These are phyloP conservation scores for Lentinula detonsa DNA, from an alignment of 768 basidiomycete genomes.

Conservation along the genomic window DNA sequence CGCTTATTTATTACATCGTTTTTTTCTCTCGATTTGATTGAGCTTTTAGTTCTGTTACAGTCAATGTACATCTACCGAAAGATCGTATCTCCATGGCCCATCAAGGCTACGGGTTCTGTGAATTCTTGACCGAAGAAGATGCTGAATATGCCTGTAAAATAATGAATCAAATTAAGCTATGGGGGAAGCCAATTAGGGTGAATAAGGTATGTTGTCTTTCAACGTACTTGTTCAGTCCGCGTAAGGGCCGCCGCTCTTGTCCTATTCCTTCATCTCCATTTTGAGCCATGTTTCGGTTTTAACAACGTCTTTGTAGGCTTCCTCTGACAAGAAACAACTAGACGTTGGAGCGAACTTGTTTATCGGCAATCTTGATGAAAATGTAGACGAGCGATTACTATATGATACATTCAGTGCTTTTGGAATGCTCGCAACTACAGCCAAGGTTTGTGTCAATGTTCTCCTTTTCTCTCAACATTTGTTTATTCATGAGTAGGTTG, in stretches of 20 bases:
- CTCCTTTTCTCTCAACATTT: conserved; percentile 5
- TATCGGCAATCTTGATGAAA: conserved; percentile 92
- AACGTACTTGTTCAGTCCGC: conserved; percentile 1
- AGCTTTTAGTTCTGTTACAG: conserved; percentile 31
- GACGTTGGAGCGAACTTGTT: conserved; percentile 98
- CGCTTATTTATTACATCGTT: conserved; percentile 22
- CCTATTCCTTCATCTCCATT: background rate
- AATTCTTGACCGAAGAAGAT: conserved; percentile 98
- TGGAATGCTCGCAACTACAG: conserved; percentile 86
- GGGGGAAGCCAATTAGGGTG: conserved; percentile 97
- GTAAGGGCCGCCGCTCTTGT: conserved; percentile 1
- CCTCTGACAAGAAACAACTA: conserved; percentile 95
- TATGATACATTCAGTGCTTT: conserved; percentile 97
- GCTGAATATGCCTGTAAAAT: conserved; percentile 99
- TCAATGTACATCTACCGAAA: conserved; percentile 97
- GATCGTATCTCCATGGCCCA: conserved; percentile 98
- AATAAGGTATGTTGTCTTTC: conserved; percentile 74
- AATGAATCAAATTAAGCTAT: conserved; percentile 99
- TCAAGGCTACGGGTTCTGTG: conserved; percentile 99
- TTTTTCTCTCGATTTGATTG: background rate
- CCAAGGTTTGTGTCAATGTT: conserved; percentile 51
- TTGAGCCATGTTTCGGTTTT: background rate
- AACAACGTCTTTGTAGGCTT: conserved; percentile 52
- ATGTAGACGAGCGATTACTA: conserved; percentile 87
- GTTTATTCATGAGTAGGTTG: conserved; percentile 51